These are phyloP conservation scores for Xanthoconium stramineum DNA, from an alignment of 768 basidiomycete species.

Conservation along the genomic window DNA sequence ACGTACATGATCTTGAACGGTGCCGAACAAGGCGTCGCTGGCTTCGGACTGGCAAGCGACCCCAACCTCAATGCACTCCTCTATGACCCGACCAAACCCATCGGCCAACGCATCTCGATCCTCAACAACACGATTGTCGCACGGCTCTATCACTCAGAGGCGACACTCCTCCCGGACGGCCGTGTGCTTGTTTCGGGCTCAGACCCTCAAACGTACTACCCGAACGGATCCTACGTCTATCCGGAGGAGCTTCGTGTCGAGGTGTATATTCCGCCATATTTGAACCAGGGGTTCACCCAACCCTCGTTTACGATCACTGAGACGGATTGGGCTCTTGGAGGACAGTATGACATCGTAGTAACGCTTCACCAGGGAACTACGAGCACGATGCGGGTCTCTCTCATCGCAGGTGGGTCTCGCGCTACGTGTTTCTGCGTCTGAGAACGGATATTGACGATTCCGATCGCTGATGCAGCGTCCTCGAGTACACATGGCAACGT, in stretches of 20 bases:
- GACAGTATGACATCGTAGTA: slow-evolving; percentile 50
- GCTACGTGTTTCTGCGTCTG: neutral
- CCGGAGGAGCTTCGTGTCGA: slow-evolving; percentile 77
- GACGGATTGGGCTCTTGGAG: slow-evolving; percentile 63
- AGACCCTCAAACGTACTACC: slow-evolving; percentile 55
- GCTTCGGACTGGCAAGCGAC: slow-evolving; percentile 65
- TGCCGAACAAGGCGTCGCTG: slow-evolving; percentile 64
- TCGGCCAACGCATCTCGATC: slow-evolving; percentile 62
- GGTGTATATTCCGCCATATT: slow-evolving; percentile 86
- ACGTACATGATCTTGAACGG: slow-evolving; percentile 77
- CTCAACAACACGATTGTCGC: slow-evolving; percentile 67
- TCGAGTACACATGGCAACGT: slow-evolving; percentile 78
- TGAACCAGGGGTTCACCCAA: slow-evolving; percentile 57
- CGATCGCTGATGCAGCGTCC: slow-evolving; percentile 39
- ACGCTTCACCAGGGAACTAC: slow-evolving; percentile 39
- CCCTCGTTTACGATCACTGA: slow-evolving; percentile 57
- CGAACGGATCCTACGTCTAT: slow-evolving; percentile 41
- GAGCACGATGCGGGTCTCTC: slow-evolving; percentile 54
- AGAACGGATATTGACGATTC: neutral
- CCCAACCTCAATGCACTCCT: slow-evolving; percentile 65
- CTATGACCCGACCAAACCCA: slow-evolving; percentile 62
- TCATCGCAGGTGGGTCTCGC: slow-evolving; percentile 52
- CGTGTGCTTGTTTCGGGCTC: slow-evolving; percentile 75
- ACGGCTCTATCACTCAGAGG: slow-evolving; percentile 77
- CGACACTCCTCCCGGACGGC: slow-evolving; percentile 70